These are phyloP conservation scores for Blastobotrys illinoisensis DNA, from an alignment of 1,139 yeast genomes.

Conservation along the genomic window DNA sequence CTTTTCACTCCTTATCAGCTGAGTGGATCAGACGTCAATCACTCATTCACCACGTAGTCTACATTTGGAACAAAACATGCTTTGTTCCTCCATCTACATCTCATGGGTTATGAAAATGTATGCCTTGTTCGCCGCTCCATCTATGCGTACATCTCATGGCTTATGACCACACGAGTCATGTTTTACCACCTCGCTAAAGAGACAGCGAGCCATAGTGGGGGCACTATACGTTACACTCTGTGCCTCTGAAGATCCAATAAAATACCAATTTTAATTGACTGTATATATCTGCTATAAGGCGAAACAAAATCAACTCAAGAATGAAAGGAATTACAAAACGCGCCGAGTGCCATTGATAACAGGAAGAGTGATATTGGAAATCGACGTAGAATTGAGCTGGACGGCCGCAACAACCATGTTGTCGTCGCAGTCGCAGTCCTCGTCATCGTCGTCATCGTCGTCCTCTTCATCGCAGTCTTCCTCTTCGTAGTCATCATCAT, in stretches of 20 bases:
- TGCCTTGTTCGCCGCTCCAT: no score
- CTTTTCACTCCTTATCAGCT: no score
- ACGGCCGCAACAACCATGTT: neutral
- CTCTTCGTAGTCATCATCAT: neutral
- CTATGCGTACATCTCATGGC: no score
- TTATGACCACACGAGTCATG: no score
- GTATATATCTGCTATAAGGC: neutral
- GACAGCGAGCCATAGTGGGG: no score
- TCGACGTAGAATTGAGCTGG: neutral
- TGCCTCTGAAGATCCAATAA: neutral
- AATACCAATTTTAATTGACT: neutral
- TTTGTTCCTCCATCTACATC: no score
- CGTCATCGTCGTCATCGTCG: slow-evolving; percentile 2
- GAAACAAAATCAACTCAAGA: neutral
- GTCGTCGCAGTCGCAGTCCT: neutral
- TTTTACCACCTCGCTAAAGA: no score
- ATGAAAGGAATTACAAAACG: neutral
- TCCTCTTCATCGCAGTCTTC: neutral
- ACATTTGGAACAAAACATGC: no score
- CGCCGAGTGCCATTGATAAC: neutral
- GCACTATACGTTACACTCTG: no score
- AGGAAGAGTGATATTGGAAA: neutral
- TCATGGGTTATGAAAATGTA: no score
- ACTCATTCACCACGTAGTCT: no score
- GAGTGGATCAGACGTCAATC: no score